Percentiles rank a stretch among this genome's conserved stretches.
phyloP scores from a whole-genome alignment of 768 basidiomycete genomes.

The Neoboletus magnificus region DNA sequence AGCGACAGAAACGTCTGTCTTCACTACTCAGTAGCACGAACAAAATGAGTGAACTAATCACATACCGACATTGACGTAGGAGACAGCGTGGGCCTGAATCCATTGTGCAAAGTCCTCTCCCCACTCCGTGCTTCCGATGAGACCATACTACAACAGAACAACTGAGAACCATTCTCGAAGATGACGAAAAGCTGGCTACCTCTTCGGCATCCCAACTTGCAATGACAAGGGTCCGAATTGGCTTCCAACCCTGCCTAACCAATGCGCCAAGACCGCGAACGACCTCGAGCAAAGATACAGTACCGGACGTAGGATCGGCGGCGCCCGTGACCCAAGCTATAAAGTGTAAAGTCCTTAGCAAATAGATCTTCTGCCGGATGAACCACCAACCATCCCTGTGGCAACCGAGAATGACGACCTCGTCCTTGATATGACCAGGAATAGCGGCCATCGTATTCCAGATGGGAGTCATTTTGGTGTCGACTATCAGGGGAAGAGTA shows the following conservation, averaged over 20 bases:
- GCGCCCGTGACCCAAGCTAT: slow-evolving; percentile 47
- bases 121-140: slow-evolving; percentile 88
- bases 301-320: slow-evolving; percentile 53
- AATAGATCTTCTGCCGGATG: not conserved
- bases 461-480: slow-evolving; percentile 78
- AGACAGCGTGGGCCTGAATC: slow-evolving; percentile 74
- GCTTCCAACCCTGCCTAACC: slow-evolving; percentile 55
- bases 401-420: slow-evolving; percentile 81
- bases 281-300: slow-evolving; percentile 52
- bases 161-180: not conserved
- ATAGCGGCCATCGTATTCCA: slow-evolving; percentile 88
- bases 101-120: slow-evolving; percentile 87
- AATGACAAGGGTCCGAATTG: slow-evolving; percentile 64
- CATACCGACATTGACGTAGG: slow-evolving; percentile 78
- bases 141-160: slow-evolving; percentile 45
- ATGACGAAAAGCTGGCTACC: slow-evolving; percentile 26
- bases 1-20: slow-evolving; percentile 49
- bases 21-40: slow-evolving; percentile 1
- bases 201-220: slow-evolving; percentile 81
- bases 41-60: not conserved
- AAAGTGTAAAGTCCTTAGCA: not conserved
- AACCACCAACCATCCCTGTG: slow-evolving; percentile 73
- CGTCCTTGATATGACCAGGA: slow-evolving; percentile 77
- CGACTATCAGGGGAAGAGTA: slow-evolving; percentile 42
- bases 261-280: slow-evolving; percentile 52